A percentile compares a stretch with the other conserved stretches of the same genome.
phyloP scores from a whole-genome alignment of 305 asterid species.

The Caryopteris hybrid region DNA sequence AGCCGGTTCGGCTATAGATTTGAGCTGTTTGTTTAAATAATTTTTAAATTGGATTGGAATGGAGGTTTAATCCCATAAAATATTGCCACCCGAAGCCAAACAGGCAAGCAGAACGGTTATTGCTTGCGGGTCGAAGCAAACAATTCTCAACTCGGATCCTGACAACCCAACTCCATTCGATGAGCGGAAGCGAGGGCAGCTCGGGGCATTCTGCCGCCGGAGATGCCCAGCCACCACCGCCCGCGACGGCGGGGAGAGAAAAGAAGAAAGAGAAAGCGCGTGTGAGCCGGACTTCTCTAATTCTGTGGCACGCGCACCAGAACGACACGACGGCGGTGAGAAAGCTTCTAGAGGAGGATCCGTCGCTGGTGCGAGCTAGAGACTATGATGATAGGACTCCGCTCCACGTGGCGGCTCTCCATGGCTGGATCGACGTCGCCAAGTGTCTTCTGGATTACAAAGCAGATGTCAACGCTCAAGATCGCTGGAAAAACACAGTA shows the following conservation, averaged over 20 bases:
- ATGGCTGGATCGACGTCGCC: slow-evolving; percentile 93
- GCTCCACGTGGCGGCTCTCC: slow-evolving; percentile 92
- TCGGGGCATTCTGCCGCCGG: slow-evolving; percentile 49
- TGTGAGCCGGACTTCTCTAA: slow-evolving; percentile 76
- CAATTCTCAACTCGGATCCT: slow-evolving; percentile 15
- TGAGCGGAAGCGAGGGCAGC: slow-evolving; percentile 88
- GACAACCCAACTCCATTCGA: slow-evolving; percentile 10
- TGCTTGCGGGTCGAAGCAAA: slow-evolving; percentile 19
- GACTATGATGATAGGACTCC: slow-evolving; percentile 93
- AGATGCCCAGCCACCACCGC: slow-evolving; percentile 23
- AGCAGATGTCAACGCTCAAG: slow-evolving; percentile 95
- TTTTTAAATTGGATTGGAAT: background rate
- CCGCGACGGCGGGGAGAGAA: slow-evolving; percentile 28
- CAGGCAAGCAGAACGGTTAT: slow-evolving; percentile 12
- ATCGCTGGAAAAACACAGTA: slow-evolving; percentile 99
- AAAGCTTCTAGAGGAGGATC: slow-evolving; percentile 94
- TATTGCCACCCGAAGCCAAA: background rate
- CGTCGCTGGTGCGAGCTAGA: slow-evolving; percentile 64
- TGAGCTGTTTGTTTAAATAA: no score
- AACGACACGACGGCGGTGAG: slow-evolving; percentile 72
- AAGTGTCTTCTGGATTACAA: slow-evolving; percentile 73
- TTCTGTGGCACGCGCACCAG: slow-evolving; percentile 97
- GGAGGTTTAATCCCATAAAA: background rate
- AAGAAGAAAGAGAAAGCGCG: slow-evolving; percentile 90
- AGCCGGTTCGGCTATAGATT: no score